Percentiles rank a stretch among this genome's conserved stretches.
These are phyloP conservation scores for Starmerella geochares DNA, from an alignment of 805 yeast species.

Conservation along the genomic window DNA sequence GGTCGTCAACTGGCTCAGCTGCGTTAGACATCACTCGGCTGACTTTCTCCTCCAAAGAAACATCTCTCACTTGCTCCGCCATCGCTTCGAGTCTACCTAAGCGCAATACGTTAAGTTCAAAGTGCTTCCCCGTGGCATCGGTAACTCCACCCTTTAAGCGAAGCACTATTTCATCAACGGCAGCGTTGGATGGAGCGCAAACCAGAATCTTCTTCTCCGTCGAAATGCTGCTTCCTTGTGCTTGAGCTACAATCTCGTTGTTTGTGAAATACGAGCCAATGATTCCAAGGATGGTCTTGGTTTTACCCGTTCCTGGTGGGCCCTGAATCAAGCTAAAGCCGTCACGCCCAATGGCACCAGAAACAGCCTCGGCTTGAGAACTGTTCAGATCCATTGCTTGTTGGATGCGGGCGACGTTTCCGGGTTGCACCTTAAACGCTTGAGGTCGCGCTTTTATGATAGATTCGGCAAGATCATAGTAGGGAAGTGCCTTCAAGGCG, in stretches of 20 bases:
- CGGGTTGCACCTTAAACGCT: slow-evolving; percentile 25
- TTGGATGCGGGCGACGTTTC: slow-evolving; percentile 38
- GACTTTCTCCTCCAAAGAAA: slow-evolving; percentile 77
- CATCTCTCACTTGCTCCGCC: slow-evolving; percentile 66
- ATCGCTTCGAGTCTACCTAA: slow-evolving; percentile 85
- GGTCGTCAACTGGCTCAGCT: slow-evolving; percentile 30
- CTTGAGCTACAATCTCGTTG: slow-evolving; percentile 13
- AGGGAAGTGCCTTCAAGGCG: slow-evolving; percentile 69
- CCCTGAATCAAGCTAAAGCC: slow-evolving; percentile 91
- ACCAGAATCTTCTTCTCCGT: slow-evolving; percentile 52
- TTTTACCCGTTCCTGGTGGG: slow-evolving; percentile 99
- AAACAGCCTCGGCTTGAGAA: slow-evolving; percentile 86
- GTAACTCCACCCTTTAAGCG: slow-evolving; percentile 67
- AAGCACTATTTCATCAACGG: slow-evolving; percentile 87
- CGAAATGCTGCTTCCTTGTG: background rate
- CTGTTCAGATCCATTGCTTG: slow-evolving; percentile 53
- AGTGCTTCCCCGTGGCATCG: slow-evolving; percentile 32
- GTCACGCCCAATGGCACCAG: slow-evolving; percentile 50
- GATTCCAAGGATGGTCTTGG: slow-evolving; percentile 89
- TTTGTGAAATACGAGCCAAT: slow-evolving; percentile 54
- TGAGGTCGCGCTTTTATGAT: slow-evolving; percentile 61
- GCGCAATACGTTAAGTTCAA: slow-evolving; percentile 45
- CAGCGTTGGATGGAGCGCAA: slow-evolving; percentile 99
- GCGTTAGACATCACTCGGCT: slow-evolving; percentile 39
- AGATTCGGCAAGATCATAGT: slow-evolving; percentile 62